Percentiles rank a stretch among this genome's conserved stretches.
phyloP scores from a whole-genome alignment of 306 rosid species.

The Cyamopsis tetragonoloba region DNA sequence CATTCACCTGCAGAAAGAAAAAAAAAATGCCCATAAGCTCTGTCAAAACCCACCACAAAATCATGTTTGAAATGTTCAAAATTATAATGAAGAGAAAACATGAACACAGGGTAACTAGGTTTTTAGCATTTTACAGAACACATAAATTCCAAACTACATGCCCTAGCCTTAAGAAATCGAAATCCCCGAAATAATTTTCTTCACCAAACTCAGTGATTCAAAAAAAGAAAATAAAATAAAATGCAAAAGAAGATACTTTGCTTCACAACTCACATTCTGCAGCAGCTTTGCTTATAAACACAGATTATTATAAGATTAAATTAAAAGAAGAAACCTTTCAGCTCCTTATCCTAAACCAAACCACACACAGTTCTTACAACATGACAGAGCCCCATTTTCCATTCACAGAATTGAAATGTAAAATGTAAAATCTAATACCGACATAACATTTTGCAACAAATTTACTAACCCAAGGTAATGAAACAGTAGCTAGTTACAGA shows the following conservation, averaged over 20 bases:
- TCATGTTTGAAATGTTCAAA: neutral
- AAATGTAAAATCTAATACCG: neutral
- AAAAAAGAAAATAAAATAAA: neutral
- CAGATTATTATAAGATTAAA: constrained; percentile 10
- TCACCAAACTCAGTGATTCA: constrained; percentile 17
- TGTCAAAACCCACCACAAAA: constrained; percentile 18
- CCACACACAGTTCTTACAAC: constrained; percentile 16
- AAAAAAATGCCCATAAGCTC: constrained; percentile 19
- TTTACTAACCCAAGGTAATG: constrained; percentile 32
- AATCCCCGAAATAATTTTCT: constrained; percentile 25
- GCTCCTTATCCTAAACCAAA: constrained; percentile 1
- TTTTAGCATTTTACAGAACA: neutral
- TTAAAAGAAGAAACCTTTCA: constrained; percentile 5
- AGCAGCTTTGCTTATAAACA: constrained; percentile 39
- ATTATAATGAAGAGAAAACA: constrained; percentile 14
- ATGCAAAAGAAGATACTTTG: constrained; percentile 17
- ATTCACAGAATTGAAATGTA: constrained; percentile 15
- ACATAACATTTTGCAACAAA: constrained; percentile 9
- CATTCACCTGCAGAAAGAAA: constrained; percentile 34
- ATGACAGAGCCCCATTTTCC: constrained; percentile 17
- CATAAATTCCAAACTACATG: constrained; percentile 17
- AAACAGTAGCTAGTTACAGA: constrained; percentile 40
- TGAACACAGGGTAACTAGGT: neutral
- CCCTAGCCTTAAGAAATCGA: constrained; percentile 18
- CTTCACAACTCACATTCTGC: constrained; percentile 33